Evolutionary conservation across 331 rosid genomes (phyloP), one percentile per base, ranked within the genome.

Genomic region (Quercus tomentella): DNA sequence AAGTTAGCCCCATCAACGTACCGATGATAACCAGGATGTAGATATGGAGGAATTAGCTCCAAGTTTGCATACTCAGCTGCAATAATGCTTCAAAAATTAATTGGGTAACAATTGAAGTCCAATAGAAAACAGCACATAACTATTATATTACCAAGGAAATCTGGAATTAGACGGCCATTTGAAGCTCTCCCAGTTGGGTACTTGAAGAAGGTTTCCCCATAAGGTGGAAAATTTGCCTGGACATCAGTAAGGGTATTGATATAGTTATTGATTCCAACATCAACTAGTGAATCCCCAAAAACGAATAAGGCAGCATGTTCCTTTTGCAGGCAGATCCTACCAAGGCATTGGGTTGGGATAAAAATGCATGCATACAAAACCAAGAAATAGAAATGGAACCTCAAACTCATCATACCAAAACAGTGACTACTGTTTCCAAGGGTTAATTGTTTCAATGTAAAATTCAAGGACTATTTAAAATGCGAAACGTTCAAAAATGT

Each of bases 241-340:
- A 3, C 10, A 35, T 31, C 55, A 7, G 60, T 2, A 15, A 80
- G 79, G 67, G 17, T 49, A 12, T 49, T 3, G 17, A 87, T 37
- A 62, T 78, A 83, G 45, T 81, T 81, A n/a, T 78, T 73, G 52
- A 56, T 79, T 54, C 90, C 87, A 22, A n/a, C 77, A 78, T 87
- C 88, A 26, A 78, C 73, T 2, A 87, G 0, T 52, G 86, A 79
- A 41, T 87, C 88, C 11, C 86, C 88, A 66, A 87, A 82, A 30
- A 84, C 30, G 76, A 84, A 84, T 45, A 84, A 45, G 7, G 83
- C 63, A n/a, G 17, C 62, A 26, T 72, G 81, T 3, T 18, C 28
- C 72, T 66, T 16, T 8, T 14, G 76, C 57, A 33, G 70, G 30
- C 28, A 20, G 3, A 57, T 45, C 4, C 21, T 6, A 67, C 67